Conservation (phyloP, 2,329 filamentous ascomycete species). For the Didymella pomorum region DNA sequence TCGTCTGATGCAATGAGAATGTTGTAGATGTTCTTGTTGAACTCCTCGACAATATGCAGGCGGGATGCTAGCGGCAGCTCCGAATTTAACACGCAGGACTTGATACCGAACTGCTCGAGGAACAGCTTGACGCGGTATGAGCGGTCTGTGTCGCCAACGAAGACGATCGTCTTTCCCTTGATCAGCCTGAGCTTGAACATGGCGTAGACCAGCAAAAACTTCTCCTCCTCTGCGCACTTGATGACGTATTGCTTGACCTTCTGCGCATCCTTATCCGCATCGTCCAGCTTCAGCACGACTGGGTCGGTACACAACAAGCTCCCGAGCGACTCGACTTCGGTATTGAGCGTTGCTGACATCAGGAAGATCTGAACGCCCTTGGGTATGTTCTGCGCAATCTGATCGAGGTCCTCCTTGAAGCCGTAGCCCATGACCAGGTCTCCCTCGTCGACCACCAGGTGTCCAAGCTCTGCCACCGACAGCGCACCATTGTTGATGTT, state of each 20-base stretch:
- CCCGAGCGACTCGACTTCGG: slow-evolving; percentile 86
- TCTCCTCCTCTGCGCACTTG: slow-evolving; percentile 95
- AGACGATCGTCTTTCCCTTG: slow-evolving; percentile 88
- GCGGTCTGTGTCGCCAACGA: slow-evolving; percentile 85
- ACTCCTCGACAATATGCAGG: slow-evolving; percentile 94
- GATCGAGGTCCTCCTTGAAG: slow-evolving; percentile 88
- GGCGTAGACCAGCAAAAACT: slow-evolving; percentile 90
- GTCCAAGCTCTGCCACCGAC: slow-evolving; percentile 73
- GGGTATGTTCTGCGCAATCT: slow-evolving; percentile 78
- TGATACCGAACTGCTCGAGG: slow-evolving; percentile 95
- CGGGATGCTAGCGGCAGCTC: slow-evolving; percentile 92
- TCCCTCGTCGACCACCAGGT: slow-evolving; percentile 91
- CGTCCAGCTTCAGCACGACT: slow-evolving; percentile 80
- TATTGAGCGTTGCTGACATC: slow-evolving; percentile 91
- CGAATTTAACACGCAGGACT: slow-evolving; percentile 91
- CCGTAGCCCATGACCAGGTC: slow-evolving; percentile 94
- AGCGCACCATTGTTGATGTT: slow-evolving; percentile 79
- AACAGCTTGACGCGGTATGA: slow-evolving; percentile 95
- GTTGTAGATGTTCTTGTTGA: slow-evolving; percentile 96
- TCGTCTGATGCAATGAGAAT: slow-evolving; percentile 98
- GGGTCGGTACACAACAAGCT: slow-evolving; percentile 85
- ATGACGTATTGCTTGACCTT: slow-evolving; percentile 88
- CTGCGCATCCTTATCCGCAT: slow-evolving; percentile 77
- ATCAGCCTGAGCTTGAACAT: slow-evolving; percentile 95
- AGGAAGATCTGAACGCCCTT: slow-evolving; percentile 88